These are phyloP conservation scores for Antarctomyces pellizariae DNA, from an alignment of 495 filamentous ascomycete genomes.

Conservation along the genomic window DNA sequence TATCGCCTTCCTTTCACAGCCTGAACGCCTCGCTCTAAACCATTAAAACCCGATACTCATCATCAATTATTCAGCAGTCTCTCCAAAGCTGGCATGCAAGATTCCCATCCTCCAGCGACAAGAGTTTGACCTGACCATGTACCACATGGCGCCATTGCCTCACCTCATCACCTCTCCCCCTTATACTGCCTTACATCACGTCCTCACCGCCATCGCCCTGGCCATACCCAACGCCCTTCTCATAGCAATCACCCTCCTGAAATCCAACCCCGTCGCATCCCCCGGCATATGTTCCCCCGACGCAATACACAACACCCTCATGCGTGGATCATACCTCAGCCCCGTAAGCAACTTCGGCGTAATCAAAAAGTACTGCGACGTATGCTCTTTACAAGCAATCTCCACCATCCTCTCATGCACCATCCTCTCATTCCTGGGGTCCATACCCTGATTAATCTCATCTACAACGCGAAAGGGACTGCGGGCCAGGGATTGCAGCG, in stretches of 20 bases:
- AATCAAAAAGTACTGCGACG: constrained; percentile 74
- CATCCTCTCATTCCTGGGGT: constrained; percentile 91
- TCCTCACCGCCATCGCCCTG: no score
- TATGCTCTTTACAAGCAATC: constrained; percentile 61
- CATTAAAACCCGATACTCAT: no score
- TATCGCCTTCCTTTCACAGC: no score
- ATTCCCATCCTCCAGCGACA: no score
- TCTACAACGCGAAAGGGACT: constrained; percentile 98
- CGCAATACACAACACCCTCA: constrained; percentile 85
- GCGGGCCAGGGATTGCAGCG: constrained; percentile 77
- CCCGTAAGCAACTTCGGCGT: constrained; percentile 86
- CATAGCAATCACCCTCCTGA: constrained; percentile 25
- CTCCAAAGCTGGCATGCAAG: no score
- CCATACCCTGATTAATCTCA: constrained; percentile 99
- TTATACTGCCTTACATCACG: no score
- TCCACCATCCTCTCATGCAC: constrained; percentile 93
- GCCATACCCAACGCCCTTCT: constrained; percentile 16
- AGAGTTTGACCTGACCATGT: no score
- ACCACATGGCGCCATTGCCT: no score
- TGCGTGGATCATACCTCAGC: constrained; percentile 63
- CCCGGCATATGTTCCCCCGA: constrained; percentile 75
- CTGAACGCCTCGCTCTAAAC: no score
- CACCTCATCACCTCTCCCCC: no score
- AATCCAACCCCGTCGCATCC: constrained; percentile 29
- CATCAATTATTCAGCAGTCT: no score